phyloP scores from a whole-genome alignment of 495 filamentous ascomycete species.

The Trichoderma parareesei region DNA sequence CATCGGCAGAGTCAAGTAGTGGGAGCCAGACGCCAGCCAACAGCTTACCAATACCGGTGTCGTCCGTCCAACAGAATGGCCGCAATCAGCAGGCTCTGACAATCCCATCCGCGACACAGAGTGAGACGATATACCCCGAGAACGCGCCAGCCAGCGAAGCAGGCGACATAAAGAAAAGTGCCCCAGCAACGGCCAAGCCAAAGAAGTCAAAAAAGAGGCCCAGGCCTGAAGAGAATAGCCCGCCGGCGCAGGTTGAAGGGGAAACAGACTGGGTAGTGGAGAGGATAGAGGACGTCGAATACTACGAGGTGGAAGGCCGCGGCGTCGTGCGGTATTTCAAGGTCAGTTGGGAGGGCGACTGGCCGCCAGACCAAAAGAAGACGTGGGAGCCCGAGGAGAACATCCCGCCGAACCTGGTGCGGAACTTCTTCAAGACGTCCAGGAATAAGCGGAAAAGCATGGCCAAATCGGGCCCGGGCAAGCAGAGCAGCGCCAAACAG shows the following conservation, averaged over 20 bases:
- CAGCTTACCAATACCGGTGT: neutral
- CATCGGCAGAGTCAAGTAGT: neutral
- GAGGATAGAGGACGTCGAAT: conserved; percentile 14
- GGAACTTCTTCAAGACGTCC: conserved; percentile 4
- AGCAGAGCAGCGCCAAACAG: neutral
- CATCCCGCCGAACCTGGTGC: conserved; percentile 25
- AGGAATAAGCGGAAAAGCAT: neutral
- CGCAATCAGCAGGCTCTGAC: neutral
- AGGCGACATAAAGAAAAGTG: neutral
- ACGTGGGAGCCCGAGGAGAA: conserved; percentile 41
- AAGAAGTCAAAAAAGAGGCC: neutral
- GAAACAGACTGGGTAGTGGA: conserved; percentile 11
- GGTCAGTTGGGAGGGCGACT: conserved; percentile 40
- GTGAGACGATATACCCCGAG: no score
- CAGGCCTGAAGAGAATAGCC: neutral
- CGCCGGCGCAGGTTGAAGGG: conserved; percentile 5
- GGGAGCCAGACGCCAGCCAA: neutral
- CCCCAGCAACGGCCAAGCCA: neutral
- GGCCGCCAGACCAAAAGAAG: conserved; percentile 37
- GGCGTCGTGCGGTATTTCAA: conserved; percentile 23
- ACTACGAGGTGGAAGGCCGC: conserved; percentile 21
- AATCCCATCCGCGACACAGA: neutral
- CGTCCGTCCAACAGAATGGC: neutral
- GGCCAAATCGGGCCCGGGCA: neutral
- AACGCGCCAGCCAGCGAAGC: neutral